A percentile compares a stretch with the other conserved stretches of the same genome.
phyloP scores from a whole-genome alignment of 1,284 basidiomycete species.

The Papiliotrema fonsecae region DNA sequence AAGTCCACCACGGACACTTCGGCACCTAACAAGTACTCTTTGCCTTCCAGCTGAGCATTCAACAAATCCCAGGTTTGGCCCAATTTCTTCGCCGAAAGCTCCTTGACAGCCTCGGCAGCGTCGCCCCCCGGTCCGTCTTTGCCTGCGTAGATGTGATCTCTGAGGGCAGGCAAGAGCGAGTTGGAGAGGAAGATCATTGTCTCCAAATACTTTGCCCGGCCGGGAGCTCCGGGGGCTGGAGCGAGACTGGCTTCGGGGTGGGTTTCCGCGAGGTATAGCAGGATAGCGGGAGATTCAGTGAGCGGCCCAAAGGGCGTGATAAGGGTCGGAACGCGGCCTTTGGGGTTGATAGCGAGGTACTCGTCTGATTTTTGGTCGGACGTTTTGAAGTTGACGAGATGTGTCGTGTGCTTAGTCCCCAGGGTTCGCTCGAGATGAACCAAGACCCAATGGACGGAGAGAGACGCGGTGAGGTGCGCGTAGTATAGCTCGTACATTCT shows the following conservation, averaged over 20 bases:
- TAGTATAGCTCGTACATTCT: constrained; percentile 15
- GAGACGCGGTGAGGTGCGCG: constrained; percentile 14
- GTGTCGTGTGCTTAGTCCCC: constrained; percentile 8
- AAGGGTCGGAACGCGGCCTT: constrained; percentile 22
- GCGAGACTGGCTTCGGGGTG: constrained; percentile 11
- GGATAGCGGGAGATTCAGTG: constrained; percentile 20
- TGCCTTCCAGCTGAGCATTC: constrained; percentile 4
- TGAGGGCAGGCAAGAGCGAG: constrained; percentile 17
- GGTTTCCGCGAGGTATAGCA: constrained; percentile 15
- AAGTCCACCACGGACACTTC: constrained; percentile 4
- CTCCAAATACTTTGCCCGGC: constrained; percentile 14
- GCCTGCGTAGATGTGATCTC: constrained; percentile 27
- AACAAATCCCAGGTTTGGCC: constrained; percentile 3
- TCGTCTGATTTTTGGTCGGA: constrained; percentile 13
- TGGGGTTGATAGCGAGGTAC: constrained; percentile 21
- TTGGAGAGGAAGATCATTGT: constrained; percentile 19
- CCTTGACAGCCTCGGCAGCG: constrained; percentile 1
- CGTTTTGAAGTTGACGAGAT: constrained; percentile 8
- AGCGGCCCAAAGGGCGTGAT: constrained; percentile 1
- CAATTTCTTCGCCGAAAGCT: background rate
- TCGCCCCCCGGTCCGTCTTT: constrained; percentile 6
- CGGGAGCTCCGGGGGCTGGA: constrained; percentile 1
- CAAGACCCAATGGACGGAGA: constrained; percentile 22
- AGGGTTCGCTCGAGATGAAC: constrained; percentile 14
- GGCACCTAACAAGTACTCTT: constrained; percentile 3